Percentiles rank a stretch among this genome's conserved stretches.
Evolutionary conservation across 2,329 filamentous ascomycete species (phyloP).

Genomic region (Ceratocystis ficicola): DNA sequence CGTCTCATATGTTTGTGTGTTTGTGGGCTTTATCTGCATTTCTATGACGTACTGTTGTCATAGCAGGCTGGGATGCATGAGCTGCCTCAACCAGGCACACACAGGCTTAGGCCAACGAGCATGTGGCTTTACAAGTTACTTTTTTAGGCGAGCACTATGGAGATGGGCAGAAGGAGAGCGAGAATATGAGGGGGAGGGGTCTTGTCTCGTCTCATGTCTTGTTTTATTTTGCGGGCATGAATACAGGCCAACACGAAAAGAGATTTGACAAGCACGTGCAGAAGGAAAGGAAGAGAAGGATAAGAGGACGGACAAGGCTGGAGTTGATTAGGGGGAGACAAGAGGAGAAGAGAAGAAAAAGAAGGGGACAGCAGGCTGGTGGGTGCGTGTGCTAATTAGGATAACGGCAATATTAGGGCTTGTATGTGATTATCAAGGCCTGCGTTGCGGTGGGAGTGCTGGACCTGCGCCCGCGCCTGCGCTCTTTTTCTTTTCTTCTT

Average conservation of each 20-base stretch:
- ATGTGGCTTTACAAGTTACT: neutral
- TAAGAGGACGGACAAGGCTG: neutral
- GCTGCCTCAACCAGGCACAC: neutral
- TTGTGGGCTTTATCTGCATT: too few species aligned
- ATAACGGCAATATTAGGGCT: too few species aligned
- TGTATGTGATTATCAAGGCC: too few species aligned
- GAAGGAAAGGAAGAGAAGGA: neutral
- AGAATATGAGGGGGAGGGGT: neutral
- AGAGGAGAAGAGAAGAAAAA: neutral
- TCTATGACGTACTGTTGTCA: too few species aligned
- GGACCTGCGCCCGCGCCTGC: too few species aligned
- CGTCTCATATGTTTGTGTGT: too few species aligned
- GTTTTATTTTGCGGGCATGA: neutral
- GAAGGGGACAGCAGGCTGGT: neutral
- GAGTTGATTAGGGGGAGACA: neutral
- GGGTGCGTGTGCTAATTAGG: neutral
- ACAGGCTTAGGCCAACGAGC: neutral
- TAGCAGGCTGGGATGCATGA: neutral
- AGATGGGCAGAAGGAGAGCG: neutral
- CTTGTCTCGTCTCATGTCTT: neutral
- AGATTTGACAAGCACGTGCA: too few species aligned
- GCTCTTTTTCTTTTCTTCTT: neutral
- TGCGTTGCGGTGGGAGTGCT: too few species aligned
- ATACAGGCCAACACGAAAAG: too few species aligned
- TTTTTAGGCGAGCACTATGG: neutral